phyloP scores from a whole-genome alignment of 805 yeast genomes.

The Clavispora asparagi region DNA sequence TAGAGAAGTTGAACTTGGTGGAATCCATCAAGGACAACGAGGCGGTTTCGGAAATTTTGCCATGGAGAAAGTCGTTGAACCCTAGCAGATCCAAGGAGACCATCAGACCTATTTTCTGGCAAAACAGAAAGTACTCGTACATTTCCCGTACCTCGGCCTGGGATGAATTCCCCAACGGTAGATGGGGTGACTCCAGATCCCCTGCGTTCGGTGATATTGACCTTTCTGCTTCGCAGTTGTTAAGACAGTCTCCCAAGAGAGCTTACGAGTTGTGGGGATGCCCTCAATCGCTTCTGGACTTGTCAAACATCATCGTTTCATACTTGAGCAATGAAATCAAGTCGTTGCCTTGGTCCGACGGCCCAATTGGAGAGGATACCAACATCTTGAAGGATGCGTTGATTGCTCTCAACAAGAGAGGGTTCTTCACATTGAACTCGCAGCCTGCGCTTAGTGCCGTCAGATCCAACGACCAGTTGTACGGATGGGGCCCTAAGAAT shows the following conservation, averaged over 20 bases:
- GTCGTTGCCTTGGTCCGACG: slow-evolving; percentile 92
- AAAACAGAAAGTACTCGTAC: slow-evolving; percentile 85
- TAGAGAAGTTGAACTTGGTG: slow-evolving; percentile 65
- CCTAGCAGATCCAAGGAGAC: slow-evolving; percentile 74
- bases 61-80: slow-evolving; percentile 91
- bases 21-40: slow-evolving; percentile 37
- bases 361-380: slow-evolving; percentile 78
- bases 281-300: slow-evolving; percentile 57
- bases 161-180: slow-evolving; percentile 98
- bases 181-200: slow-evolving; percentile 98
- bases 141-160: slow-evolving; percentile 86
- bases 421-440: slow-evolving; percentile 81
- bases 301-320: slow-evolving; percentile 57
- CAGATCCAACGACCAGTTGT: slow-evolving; percentile 60
- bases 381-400: slow-evolving; percentile 55
- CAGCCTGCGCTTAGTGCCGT: slow-evolving; percentile 90
- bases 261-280: slow-evolving; percentile 86
- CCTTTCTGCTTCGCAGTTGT: slow-evolving; percentile 68
- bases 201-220: slow-evolving; percentile 95
- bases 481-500: slow-evolving; percentile 94
- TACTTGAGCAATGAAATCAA: slow-evolving; percentile 68
- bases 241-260: slow-evolving; percentile 77
- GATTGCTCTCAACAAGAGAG: slow-evolving; percentile 57
- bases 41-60: slow-evolving; percentile 44
- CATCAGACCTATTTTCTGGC: slow-evolving; percentile 95